These are phyloP conservation scores for Polytrichum commune DNA, from an alignment of 225 moss, liverwort and hornwort genomes.

Conservation along the genomic window DNA sequence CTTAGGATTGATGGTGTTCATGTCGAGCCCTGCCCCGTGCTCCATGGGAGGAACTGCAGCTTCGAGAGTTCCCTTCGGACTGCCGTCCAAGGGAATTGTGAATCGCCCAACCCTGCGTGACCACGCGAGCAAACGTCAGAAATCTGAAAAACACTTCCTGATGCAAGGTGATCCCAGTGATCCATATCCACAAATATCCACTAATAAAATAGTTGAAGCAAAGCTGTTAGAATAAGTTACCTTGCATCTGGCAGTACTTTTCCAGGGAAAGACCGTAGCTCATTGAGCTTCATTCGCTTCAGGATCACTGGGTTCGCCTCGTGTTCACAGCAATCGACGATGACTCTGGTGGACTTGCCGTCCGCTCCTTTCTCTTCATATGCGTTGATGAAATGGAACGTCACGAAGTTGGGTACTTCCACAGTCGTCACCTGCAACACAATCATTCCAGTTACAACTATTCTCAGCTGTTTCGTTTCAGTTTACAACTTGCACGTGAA, in stretches of 20 bases:
- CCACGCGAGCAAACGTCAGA: not conserved
- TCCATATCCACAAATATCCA: no score
- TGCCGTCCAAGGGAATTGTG: constrained; percentile 29
- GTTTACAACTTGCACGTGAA: no score
- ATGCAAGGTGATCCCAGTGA: no score
- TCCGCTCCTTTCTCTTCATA: constrained; percentile 28
- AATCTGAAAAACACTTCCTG: no score
- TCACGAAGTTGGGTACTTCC: constrained; percentile 36
- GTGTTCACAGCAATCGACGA: constrained; percentile 37
- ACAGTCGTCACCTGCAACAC: constrained; percentile 19
- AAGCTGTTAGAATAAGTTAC: constrained; percentile 4
- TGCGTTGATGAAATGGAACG: constrained; percentile 39
- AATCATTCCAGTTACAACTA: no score
- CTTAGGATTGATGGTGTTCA: constrained; percentile 35
- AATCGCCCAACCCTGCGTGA: constrained; percentile 28
- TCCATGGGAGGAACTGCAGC: constrained; percentile 24
- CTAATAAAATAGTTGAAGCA: not conserved
- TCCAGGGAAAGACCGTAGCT: constrained; percentile 25
- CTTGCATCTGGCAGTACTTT: constrained; percentile 32
- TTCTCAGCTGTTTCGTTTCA: no score
- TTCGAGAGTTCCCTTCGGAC: constrained; percentile 19
- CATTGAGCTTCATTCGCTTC: constrained; percentile 27
- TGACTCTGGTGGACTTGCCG: constrained; percentile 21
- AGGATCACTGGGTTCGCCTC: constrained; percentile 35
- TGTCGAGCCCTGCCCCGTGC: constrained; percentile 38